Percentiles rank a stretch among this genome's conserved stretches.
These are phyloP conservation scores for Fusarium tupiense DNA, from an alignment of 2,329 filamentous ascomycete species.

Conservation along the genomic window DNA sequence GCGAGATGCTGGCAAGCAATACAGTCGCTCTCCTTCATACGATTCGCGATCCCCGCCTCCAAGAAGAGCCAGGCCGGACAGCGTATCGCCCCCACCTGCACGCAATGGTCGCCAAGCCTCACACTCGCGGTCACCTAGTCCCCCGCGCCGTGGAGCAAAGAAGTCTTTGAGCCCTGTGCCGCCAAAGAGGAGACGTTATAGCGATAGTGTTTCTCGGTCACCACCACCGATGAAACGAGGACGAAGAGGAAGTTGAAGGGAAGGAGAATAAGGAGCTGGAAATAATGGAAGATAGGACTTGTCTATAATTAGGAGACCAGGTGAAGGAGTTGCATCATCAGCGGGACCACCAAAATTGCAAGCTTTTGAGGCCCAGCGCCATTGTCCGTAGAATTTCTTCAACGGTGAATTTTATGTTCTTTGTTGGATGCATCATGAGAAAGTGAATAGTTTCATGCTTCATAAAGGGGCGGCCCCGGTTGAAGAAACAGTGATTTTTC, in stretches of 20 bases:
- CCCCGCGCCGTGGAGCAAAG: conserved; percentile 29
- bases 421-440: neutral
- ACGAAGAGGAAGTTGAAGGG: conserved; percentile 41
- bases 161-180: conserved; percentile 42
- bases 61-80: conserved; percentile 31
- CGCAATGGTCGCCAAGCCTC: conserved; percentile 39
- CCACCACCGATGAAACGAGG: conserved; percentile 48
- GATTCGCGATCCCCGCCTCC: conserved; percentile 45
- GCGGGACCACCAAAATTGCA: conserved; percentile 38
- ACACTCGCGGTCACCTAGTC: conserved; percentile 39
- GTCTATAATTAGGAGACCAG: conserved; percentile 28
- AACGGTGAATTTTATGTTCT: neutral
- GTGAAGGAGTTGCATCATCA: conserved; percentile 35
- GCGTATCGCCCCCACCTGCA: conserved; percentile 29
- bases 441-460: neutral
- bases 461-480: neutral
- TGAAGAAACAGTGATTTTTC: neutral
- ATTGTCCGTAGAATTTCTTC: neutral
- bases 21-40: conserved; percentile 47
- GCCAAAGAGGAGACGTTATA: conserved; percentile 46
- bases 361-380: conserved; percentile 23
- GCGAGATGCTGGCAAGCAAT: conserved; percentile 35
- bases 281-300: conserved; percentile 17
- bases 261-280: neutral
- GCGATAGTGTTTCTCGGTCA: conserved; percentile 46